Conservation (phyloP, 164 flowering plant species). For the Vitis labrusca region DNA sequence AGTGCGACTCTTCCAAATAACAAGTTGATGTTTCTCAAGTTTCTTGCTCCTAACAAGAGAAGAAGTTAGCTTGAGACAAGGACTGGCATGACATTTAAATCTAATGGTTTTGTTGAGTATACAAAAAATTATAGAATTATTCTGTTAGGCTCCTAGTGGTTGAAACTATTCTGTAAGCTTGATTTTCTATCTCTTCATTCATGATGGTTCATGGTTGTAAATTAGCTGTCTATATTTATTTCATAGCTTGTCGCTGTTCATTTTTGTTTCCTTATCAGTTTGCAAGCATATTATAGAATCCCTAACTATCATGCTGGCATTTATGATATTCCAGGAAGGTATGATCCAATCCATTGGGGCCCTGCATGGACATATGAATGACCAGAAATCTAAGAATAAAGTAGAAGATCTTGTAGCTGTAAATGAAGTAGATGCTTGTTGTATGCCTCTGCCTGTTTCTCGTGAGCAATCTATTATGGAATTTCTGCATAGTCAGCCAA, state of each 20-base stretch:
- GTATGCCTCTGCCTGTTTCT: constrained; percentile 27
- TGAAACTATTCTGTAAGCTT: not conserved
- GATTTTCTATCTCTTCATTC: not conserved
- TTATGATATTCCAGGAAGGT: constrained; percentile 34
- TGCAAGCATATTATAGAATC: not conserved
- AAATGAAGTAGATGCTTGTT: constrained; percentile 21
- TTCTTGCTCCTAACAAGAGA: not conserved
- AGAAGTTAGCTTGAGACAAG: not conserved
- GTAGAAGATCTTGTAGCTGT: constrained; percentile 11
- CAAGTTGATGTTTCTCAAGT: not conserved
- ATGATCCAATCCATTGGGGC: constrained; percentile 18
- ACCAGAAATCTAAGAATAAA: constrained; percentile 34
- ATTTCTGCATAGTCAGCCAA: constrained; percentile 20
- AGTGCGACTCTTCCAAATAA: not conserved
- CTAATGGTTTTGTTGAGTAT: not conserved
- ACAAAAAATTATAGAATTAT: not conserved
- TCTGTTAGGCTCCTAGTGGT: not conserved
- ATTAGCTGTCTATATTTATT: constrained; percentile 1
- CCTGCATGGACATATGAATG: constrained; percentile 15
- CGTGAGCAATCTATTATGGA: constrained; percentile 12
- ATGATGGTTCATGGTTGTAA: not conserved
- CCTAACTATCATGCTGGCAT: constrained; percentile 5
- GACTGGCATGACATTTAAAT: not conserved
- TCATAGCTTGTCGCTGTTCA: not conserved
- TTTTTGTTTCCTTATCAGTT: constrained; percentile 1